These are phyloP conservation scores for Mucor indicus DNA, from an alignment of 371 early-diverging fungal species.

Conservation along the genomic window DNA sequence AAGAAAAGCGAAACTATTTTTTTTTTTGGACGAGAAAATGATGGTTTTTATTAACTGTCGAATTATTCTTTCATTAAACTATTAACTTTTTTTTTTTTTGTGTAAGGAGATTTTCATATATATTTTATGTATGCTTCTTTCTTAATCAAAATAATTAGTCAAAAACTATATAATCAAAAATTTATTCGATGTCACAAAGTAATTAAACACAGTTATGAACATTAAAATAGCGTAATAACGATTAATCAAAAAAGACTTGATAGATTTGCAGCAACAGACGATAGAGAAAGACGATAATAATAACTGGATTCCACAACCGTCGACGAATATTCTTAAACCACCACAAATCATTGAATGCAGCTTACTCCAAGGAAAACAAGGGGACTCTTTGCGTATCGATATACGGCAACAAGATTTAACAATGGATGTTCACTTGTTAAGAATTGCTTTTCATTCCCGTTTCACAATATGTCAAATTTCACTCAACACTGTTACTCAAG, in stretches of 20 bases:
- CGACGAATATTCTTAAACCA: constrained; percentile 12
- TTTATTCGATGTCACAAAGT: too few species aligned
- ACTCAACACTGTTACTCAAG: constrained; percentile 11
- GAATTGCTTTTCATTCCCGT: constrained; percentile 17
- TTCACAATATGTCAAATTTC: constrained; percentile 19
- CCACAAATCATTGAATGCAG: constrained; percentile 10
- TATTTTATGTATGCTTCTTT: too few species aligned
- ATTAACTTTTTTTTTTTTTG: background rate
- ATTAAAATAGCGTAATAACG: background rate
- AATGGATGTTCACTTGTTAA: constrained; percentile 6
- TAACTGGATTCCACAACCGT: constrained; percentile 15
- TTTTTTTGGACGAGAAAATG: too few species aligned
- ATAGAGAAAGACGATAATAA: too few species aligned
- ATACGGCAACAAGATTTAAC: background rate
- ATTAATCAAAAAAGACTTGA: background rate
- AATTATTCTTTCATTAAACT: background rate
- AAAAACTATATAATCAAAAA: too few species aligned
- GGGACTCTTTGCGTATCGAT: constrained; percentile 9
- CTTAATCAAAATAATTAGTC: too few species aligned
- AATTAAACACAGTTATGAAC: too few species aligned
- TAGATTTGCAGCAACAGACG: constrained; percentile 1
- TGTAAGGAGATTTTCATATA: background rate
- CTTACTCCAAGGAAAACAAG: constrained; percentile 11
- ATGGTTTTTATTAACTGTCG: background rate
- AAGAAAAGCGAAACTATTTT: background rate